Base-by-base conservation (phyloP, 805 yeast species). In the Monosporozyma yasuniensis region DNA sequence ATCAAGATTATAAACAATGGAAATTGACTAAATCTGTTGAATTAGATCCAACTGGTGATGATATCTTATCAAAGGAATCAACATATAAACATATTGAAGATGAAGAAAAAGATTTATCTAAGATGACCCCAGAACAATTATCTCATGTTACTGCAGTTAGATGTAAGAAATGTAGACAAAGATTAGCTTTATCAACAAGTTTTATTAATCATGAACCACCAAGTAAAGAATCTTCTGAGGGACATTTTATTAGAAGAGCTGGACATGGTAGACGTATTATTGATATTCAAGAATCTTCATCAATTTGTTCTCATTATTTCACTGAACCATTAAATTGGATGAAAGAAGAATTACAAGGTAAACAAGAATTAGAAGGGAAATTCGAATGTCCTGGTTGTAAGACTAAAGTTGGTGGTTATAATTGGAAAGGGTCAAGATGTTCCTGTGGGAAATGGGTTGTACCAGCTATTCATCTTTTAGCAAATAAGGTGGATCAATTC, bases 401-500 rank as follows among this genome's bases (percentile, higher is more conserved):
- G 4, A 73, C 85, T 14, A 93, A 91, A 68, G 79, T 93, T 2
- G 99, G 99, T 12, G 89, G 87, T 0, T 93, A 89, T 64, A 80
- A 83, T 54, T 93, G 99, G 99, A 86, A 83, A 60, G 99, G 99
- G 0, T 80, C 91, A 1, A 72, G 95, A 58, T 93, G 99, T 66
- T 80, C 93, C 51, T 93, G 99, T 66, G 97, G 97, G 2, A 80
- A 79, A 58, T 93, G 99, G 99, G 83, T 91, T 74, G 77, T 87
- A 9, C 99, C 99, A 0, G 95, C 95, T 1, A 76, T 93, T 52
- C 87, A 86, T 64, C 66, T 93, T 49, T 89, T 83, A 64, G 72
- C 81, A 27, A 84, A 89, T 6, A 86, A 87, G 63, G 91, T 87
- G 4, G 97, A 91, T 63, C 79, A 79, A 52, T 72, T 81, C 47